Conservation (phyloP, 1,284 basidiomycete species). For the Austroboletus olivaceoglutinosus region DNA sequence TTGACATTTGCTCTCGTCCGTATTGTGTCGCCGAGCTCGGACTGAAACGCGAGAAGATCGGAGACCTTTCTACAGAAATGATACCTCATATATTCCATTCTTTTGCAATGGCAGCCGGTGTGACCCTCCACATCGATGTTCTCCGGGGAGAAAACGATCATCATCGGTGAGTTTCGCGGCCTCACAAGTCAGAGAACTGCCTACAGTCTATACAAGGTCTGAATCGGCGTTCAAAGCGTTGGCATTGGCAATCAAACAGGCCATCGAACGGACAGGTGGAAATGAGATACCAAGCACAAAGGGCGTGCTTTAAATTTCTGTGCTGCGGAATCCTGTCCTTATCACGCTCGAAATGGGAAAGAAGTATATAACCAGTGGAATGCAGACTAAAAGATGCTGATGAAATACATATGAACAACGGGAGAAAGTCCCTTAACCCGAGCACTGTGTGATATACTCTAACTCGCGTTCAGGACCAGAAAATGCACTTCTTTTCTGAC, state of each 20-base stretch:
- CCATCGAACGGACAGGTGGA: slow-evolving; percentile 86
- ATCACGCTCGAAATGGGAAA: too few relatives aligned
- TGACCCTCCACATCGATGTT: slow-evolving; percentile 91
- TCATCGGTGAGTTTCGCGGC: slow-evolving; percentile 67
- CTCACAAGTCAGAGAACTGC: neutral
- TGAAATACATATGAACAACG: slow-evolving; percentile 20
- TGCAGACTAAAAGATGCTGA: too few relatives aligned
- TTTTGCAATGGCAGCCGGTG: slow-evolving; percentile 89
- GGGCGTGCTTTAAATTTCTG: slow-evolving; percentile 67
- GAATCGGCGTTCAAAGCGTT: slow-evolving; percentile 98
- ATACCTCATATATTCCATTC: slow-evolving; percentile 94
- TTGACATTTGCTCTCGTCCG: slow-evolving; percentile 96
- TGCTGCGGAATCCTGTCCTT: too few relatives aligned
- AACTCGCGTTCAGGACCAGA: slow-evolving; percentile 49
- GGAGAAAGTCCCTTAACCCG: neutral
- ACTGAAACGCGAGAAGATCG: slow-evolving; percentile 93
- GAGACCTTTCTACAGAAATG: slow-evolving; percentile 97
- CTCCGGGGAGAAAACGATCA: slow-evolving; percentile 97
- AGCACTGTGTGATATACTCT: slow-evolving; percentile 10
- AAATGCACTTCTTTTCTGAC: slow-evolving; percentile 60
- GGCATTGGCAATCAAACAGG: slow-evolving; percentile 93
- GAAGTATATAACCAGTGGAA: too few relatives aligned
- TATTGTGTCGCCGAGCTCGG: slow-evolving; percentile 93
- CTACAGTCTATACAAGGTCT: slow-evolving; percentile 52
- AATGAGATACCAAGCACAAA: slow-evolving; percentile 97